Evolutionary conservation across 805 yeast genomes (phyloP).

Genomic region (Ogataea nonfermentans): DNA sequence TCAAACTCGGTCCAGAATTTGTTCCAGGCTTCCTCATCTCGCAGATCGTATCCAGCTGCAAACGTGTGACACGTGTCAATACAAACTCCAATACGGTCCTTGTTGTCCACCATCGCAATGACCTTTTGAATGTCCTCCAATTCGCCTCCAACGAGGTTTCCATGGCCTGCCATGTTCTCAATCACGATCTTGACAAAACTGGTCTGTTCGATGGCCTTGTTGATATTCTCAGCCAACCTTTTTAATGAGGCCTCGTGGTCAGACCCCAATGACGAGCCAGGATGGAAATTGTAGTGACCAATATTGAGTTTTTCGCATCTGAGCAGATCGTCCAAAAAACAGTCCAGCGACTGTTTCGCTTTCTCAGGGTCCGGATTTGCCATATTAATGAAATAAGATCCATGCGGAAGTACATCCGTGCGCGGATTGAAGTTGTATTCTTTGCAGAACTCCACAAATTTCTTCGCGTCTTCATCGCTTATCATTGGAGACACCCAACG

Average conservation of each 20-base stretch:
- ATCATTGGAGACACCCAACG: slow-evolving; percentile 86
- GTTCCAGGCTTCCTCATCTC: slow-evolving; percentile 53
- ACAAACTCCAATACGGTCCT: slow-evolving; percentile 89
- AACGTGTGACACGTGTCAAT: slow-evolving; percentile 94
- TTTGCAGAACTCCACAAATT: slow-evolving; percentile 64
- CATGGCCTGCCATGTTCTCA: slow-evolving; percentile 98
- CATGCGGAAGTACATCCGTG: slow-evolving; percentile 88
- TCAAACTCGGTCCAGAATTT: slow-evolving; percentile 80
- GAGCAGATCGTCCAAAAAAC: slow-evolving; percentile 80
- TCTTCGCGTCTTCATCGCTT: slow-evolving; percentile 60
- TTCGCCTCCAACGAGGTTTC: slow-evolving; percentile 80
- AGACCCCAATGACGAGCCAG: slow-evolving; percentile 78
- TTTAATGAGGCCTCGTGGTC: slow-evolving; percentile 63
- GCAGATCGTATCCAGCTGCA: slow-evolving; percentile 93
- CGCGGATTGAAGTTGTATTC: slow-evolving; percentile 65
- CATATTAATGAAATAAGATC: slow-evolving; percentile 87
- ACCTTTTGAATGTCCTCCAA: slow-evolving; percentile 74
- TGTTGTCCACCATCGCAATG: slow-evolving; percentile 75
- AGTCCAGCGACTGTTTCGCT: slow-evolving; percentile 68
- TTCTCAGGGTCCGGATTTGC: slow-evolving; percentile 88
- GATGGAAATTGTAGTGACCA: slow-evolving; percentile 89
- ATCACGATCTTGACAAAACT: slow-evolving; percentile 79
- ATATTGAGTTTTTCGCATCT: slow-evolving; percentile 85
- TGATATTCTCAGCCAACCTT: slow-evolving; percentile 75
- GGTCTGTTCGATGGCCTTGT: slow-evolving; percentile 73